These are phyloP conservation scores for Nyssa sinensis DNA, from an alignment of 148 eudicot genomes.

Conservation along the genomic window DNA sequence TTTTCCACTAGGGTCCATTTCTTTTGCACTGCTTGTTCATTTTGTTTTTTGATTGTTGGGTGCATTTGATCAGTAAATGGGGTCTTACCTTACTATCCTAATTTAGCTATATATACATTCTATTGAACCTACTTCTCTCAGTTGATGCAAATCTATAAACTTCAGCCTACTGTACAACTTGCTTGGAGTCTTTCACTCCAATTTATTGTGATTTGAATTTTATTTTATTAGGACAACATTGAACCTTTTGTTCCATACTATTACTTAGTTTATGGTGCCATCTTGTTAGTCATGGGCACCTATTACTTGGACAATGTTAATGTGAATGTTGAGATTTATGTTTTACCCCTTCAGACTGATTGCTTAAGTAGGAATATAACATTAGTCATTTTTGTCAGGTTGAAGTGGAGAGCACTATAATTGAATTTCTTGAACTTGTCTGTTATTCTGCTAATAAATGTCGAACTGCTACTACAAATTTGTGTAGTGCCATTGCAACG, in stretches of 20 bases:
- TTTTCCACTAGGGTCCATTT: too few relatives aligned
- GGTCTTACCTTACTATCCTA: background rate
- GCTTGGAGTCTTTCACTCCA: background rate
- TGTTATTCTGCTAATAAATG: constrained; percentile 60
- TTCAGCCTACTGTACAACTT: background rate
- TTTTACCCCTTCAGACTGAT: background rate
- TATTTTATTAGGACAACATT: background rate
- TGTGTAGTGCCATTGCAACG: constrained; percentile 45
- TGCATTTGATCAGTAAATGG: too few relatives aligned
- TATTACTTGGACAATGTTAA: background rate
- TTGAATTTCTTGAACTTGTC: constrained; percentile 62
- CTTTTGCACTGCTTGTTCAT: too few relatives aligned
- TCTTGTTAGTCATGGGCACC: background rate
- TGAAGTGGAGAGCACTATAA: constrained; percentile 22
- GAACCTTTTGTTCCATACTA: background rate
- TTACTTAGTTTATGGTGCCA: background rate
- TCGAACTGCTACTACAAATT: constrained; percentile 30
- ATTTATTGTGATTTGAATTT: background rate
- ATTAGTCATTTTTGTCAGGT: constrained; percentile 46
- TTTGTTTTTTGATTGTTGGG: too few relatives aligned
- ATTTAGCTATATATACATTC: background rate
- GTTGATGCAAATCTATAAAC: background rate
- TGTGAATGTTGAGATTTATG: background rate
- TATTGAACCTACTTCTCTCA: background rate
- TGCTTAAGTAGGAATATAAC: background rate